Percentiles rank a stretch among this genome's conserved stretches.
Conservation (phyloP, 1,139 yeast genomes). For the Blastobotrys apis region DNA sequence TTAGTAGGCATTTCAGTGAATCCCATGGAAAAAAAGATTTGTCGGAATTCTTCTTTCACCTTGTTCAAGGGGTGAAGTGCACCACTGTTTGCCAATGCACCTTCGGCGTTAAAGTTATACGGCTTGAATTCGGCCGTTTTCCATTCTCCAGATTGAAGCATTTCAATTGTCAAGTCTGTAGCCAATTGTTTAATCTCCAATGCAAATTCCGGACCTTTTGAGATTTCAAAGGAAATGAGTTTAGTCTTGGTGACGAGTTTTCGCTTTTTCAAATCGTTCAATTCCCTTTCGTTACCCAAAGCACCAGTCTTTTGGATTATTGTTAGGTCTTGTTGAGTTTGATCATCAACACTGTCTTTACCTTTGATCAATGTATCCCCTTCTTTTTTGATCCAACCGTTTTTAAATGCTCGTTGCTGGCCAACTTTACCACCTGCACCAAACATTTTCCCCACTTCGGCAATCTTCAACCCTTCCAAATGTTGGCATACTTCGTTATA, state of each 20-base stretch:
- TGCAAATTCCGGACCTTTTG: slow-evolving; percentile 81
- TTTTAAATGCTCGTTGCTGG: slow-evolving; percentile 97
- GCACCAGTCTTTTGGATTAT: slow-evolving; percentile 57
- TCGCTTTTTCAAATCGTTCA: slow-evolving; percentile 88
- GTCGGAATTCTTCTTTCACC: slow-evolving; percentile 96
- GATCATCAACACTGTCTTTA: slow-evolving; percentile 53
- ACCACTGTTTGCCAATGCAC: slow-evolving; percentile 80
- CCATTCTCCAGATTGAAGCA: slow-evolving; percentile 78
- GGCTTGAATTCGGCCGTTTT: slow-evolving; percentile 83
- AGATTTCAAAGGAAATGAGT: slow-evolving; percentile 67
- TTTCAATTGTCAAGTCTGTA: slow-evolving; percentile 91
- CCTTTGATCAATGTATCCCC: slow-evolving; percentile 70
- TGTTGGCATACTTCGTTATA: slow-evolving; percentile 70
- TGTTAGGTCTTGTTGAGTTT: slow-evolving; percentile 60
- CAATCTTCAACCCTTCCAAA: slow-evolving; percentile 73
- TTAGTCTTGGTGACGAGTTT: slow-evolving; percentile 73
- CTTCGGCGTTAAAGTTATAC: slow-evolving; percentile 93
- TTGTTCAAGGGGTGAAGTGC: slow-evolving; percentile 95
- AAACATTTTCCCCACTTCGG: slow-evolving; percentile 72
- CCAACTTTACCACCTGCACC: slow-evolving; percentile 88
- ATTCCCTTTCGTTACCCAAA: slow-evolving; percentile 56
- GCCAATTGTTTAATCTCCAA: slow-evolving; percentile 75
- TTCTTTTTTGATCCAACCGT: slow-evolving; percentile 90
- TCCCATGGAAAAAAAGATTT: slow-evolving; percentile 95
- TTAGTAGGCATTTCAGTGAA: slow-evolving; percentile 98